These are phyloP conservation scores for Fusarium incarnatum DNA, from an alignment of 2,329 filamentous ascomycete genomes.

Conservation along the genomic window DNA sequence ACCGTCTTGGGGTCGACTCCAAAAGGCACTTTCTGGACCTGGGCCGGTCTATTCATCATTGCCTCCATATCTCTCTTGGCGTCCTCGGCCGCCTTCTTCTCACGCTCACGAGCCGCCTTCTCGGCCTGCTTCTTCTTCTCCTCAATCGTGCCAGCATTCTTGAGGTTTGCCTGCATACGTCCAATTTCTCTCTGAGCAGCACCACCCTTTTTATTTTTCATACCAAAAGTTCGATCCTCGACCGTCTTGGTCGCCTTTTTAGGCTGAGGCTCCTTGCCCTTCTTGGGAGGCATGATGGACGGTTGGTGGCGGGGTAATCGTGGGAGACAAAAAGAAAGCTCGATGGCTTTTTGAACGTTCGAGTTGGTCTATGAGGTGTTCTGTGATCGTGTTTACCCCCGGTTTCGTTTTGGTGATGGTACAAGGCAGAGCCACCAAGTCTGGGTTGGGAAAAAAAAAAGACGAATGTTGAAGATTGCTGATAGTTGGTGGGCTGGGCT, in stretches of 20 bases:
- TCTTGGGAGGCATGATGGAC: conserved; percentile 79
- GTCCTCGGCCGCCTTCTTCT: conserved; percentile 90
- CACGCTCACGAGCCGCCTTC: conserved; percentile 77
- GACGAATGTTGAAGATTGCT: conserved; percentile 43
- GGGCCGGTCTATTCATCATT: conserved; percentile 89
- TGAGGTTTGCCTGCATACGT: conserved; percentile 79
- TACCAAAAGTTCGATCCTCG: conserved; percentile 97
- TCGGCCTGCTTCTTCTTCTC: conserved; percentile 83
- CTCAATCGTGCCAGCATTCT: conserved; percentile 82
- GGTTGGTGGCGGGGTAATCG: conserved; percentile 47
- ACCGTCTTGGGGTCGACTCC: conserved; percentile 98
- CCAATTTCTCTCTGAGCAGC: conserved; percentile 91
- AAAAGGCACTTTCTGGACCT: conserved; percentile 97
- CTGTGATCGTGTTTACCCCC: conserved; percentile 4
- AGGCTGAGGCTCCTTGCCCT: conserved; percentile 63
- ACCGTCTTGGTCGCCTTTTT: conserved; percentile 75
- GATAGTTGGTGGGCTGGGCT: conserved; percentile 47
- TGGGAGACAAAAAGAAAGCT: conserved; percentile 26
- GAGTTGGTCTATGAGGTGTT: conserved; percentile 6
- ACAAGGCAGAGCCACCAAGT: conserved; percentile 31
- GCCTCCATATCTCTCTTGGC: conserved; percentile 84
- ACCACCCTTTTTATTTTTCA: conserved; percentile 99
- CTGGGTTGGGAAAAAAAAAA: conserved; percentile 27
- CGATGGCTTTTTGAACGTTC: conserved; percentile 4
- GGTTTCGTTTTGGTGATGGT: conserved; percentile 27